phyloP scores from a whole-genome alignment of 2,329 filamentous ascomycete genomes.

The Arthrobotrys sinensis region DNA sequence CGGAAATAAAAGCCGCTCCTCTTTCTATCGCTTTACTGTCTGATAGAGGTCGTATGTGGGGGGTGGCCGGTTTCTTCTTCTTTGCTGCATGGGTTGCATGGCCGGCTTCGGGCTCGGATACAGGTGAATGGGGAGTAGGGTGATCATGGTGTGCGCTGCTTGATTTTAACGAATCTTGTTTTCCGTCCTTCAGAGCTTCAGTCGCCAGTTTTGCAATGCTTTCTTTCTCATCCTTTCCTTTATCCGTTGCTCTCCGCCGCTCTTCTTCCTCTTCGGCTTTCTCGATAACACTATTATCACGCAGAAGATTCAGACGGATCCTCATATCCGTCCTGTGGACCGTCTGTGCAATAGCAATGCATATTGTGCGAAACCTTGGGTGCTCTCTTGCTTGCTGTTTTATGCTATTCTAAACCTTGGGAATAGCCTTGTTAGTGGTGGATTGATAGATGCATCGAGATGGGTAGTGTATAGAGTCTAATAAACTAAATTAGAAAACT shows the following conservation, averaged over 20 bases:
- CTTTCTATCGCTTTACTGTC: slow-evolving; percentile 79
- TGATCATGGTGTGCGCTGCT: slow-evolving; percentile 66
- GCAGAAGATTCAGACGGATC: slow-evolving; percentile 76
- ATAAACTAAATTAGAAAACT: slow-evolving; percentile 63
- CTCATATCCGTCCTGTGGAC: slow-evolving; percentile 79
- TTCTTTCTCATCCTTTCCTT: slow-evolving; percentile 68
- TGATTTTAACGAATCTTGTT: slow-evolving; percentile 68
- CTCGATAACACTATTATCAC: slow-evolving; percentile 76
- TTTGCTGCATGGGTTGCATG: slow-evolving; percentile 18
- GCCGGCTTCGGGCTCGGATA: slow-evolving; percentile 1
- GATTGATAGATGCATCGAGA: neutral
- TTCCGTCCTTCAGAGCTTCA: slow-evolving; percentile 60
- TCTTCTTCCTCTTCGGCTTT: slow-evolving; percentile 74
- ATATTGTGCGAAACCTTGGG: slow-evolving; percentile 76
- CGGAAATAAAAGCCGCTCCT: slow-evolving; percentile 79
- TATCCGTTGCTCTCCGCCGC: slow-evolving; percentile 72
- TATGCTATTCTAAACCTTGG: slow-evolving; percentile 73
- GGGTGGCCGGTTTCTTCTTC: slow-evolving; percentile 66
- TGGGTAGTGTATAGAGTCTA: slow-evolving; percentile 53
- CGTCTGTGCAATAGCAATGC: slow-evolving; percentile 75
- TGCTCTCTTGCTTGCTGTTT: slow-evolving; percentile 79
- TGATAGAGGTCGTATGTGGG: slow-evolving; percentile 76
- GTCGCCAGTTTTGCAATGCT: slow-evolving; percentile 43
- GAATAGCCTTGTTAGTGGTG: slow-evolving; percentile 31
- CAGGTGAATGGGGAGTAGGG: slow-evolving; percentile 13